A percentile compares a stretch with the other conserved stretches of the same genome.
phyloP scores from a whole-genome alignment of 192 early-diverging fungal species.

The Coemansia sp. region DNA sequence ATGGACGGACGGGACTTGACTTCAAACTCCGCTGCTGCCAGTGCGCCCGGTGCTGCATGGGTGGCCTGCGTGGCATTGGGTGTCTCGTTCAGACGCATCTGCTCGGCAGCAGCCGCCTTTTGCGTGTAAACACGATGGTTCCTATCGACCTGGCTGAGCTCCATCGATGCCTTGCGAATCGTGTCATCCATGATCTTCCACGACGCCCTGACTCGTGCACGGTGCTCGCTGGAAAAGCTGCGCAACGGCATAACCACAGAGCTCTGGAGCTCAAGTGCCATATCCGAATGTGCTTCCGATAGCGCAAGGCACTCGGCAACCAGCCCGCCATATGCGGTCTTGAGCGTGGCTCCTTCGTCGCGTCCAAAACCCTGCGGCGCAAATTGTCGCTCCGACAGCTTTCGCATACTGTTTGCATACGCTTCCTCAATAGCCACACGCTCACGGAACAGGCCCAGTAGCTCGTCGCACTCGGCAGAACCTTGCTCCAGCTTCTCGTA shows the following conservation, averaged over 20 bases:
- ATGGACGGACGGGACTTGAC: conserved; percentile 40
- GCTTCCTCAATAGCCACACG: conserved; percentile 47
- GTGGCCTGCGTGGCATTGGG: conserved; percentile 14
- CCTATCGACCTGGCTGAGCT: conserved; percentile 46
- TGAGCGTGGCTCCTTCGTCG: conserved; percentile 56
- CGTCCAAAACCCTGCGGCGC: conserved; percentile 39
- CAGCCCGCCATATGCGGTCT: conserved; percentile 50
- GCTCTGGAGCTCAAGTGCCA: conserved; percentile 50
- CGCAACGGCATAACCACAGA: conserved; percentile 46
- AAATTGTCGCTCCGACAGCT: conserved; percentile 34
- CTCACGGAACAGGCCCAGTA: conserved; percentile 46
- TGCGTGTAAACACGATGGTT: conserved; percentile 52
- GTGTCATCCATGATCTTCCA: conserved; percentile 53
- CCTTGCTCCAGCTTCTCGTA: conserved; percentile 55
- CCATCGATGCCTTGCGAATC: conserved; percentile 34
- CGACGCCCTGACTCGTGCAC: conserved; percentile 44
- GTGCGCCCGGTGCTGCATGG: neutral
- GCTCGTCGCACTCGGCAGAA: conserved; percentile 45
- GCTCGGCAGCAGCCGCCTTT: conserved; percentile 45
- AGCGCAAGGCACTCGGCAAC: conserved; percentile 40
- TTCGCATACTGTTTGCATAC: conserved; percentile 43
- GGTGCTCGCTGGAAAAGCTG: conserved; percentile 47
- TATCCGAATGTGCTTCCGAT: conserved; percentile 34
- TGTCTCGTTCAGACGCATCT: conserved; percentile 34
- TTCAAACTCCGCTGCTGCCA: conserved; percentile 29